A percentile compares a stretch with the other conserved stretches of the same genome.
These are phyloP conservation scores for Penicillium glabrum DNA, from an alignment of 2,329 filamentous ascomycete species.

Conservation along the genomic window DNA sequence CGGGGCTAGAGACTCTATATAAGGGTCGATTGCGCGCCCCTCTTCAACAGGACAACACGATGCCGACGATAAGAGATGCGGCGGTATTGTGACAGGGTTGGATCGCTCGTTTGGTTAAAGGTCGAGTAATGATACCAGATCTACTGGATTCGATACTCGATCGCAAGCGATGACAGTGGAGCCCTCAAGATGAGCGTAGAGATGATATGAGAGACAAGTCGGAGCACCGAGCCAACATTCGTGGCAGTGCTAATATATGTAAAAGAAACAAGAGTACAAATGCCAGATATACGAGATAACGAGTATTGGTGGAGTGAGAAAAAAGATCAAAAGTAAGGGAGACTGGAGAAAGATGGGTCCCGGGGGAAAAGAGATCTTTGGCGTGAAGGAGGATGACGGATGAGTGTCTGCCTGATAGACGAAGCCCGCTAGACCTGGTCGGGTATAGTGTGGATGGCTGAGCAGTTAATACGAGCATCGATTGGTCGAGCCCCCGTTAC, in stretches of 20 bases:
- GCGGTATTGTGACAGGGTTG: not conserved
- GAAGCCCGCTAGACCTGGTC: conserved; percentile 24
- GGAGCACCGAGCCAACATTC: not conserved
- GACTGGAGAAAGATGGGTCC: conserved; percentile 8
- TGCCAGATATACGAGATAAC: not conserved
- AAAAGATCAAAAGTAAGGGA: conserved; percentile 9
- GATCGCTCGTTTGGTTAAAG: not conserved
- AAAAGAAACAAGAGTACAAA: not conserved
- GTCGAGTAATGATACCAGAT: not conserved
- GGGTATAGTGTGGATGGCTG: conserved; percentile 23
- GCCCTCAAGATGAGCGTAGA: not conserved
- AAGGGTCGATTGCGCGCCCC: conserved; percentile 1
- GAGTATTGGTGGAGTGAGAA: not conserved
- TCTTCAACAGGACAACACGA: not conserved
- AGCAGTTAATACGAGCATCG: conserved; percentile 9
- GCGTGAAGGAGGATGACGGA: conserved; percentile 25
- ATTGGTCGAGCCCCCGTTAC: conserved; percentile 6
- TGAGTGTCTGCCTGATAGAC: conserved; percentile 42
- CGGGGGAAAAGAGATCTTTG: conserved; percentile 3
- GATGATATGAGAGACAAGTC: not conserved
- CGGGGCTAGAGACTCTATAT: conserved; percentile 2
- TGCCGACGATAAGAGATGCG: not conserved
- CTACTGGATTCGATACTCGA: not conserved
- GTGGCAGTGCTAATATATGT: not conserved
- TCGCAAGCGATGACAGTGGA: not conserved